Conservation (phyloP, 1,284 basidiomycete species). For the Ganoderma lingzhi region DNA sequence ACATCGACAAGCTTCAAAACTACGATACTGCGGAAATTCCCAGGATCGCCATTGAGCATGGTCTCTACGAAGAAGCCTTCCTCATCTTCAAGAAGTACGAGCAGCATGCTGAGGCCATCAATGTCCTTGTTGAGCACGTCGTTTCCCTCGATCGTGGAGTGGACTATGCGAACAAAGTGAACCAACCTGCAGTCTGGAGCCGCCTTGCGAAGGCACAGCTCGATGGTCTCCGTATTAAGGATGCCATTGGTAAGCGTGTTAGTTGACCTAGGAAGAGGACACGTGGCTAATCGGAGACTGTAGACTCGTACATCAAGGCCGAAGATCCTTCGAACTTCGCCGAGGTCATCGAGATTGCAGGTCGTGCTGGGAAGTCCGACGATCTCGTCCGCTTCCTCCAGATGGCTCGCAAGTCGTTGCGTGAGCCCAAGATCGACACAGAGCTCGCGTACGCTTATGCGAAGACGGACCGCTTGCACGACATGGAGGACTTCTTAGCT, state of each 20-base stretch:
- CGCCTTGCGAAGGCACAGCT: conserved; percentile 99
- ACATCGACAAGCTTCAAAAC: conserved; percentile 97
- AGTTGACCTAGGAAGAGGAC: not conserved
- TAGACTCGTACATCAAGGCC: conserved; percentile 99
- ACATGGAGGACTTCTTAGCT: conserved; percentile 99
- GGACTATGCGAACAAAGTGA: conserved; percentile 97
- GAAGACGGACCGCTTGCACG: conserved; percentile 95
- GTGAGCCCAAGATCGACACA: conserved; percentile 98
- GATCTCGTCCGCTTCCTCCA: conserved; percentile 98
- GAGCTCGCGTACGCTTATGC: conserved; percentile 97
- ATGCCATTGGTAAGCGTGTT: conserved; percentile 82
- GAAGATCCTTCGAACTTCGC: conserved; percentile 95
- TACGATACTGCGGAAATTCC: conserved; percentile 97
- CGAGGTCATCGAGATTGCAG: conserved; percentile 97
- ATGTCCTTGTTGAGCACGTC: conserved; percentile 97
- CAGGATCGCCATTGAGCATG: conserved; percentile 96
- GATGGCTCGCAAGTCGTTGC: conserved; percentile 98
- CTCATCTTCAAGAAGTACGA: conserved; percentile 97
- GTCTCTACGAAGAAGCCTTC: conserved; percentile 96
- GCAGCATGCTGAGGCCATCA: conserved; percentile 94
- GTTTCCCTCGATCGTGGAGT: conserved; percentile 97
- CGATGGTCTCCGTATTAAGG: conserved; percentile 98
- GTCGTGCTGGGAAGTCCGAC: conserved; percentile 97
- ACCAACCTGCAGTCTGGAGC: conserved; percentile 97
- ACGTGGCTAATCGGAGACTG: conserved; percentile 11